Base-by-base conservation (phyloP, 257 asterid genomes). In the Parsonsia alboflavescens region DNA sequence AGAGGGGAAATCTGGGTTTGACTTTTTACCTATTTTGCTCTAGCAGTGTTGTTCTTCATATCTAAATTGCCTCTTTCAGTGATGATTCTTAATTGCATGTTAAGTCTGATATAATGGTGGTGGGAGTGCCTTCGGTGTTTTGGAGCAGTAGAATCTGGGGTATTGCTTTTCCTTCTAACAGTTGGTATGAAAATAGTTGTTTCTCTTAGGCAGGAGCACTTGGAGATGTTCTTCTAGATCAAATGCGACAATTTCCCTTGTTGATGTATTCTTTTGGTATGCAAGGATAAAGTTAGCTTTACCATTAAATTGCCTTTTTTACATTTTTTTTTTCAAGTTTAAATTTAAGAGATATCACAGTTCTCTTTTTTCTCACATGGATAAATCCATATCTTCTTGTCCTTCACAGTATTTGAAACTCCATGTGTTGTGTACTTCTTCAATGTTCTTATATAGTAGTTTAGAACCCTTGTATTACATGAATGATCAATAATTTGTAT, bases 21-120 rank as follows among this genome's bases (percentile, higher is more conserved):
- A 64, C 58, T 41, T 62, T 48, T 70, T 63, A 49, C 39, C 50
- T 71, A 2, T 26, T 2, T 26, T 39, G 57, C 36, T 19, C 10
- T 62, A 16, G 48, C 15, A 2, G 6, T 64, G 5, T 50, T 77
- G 61, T 44, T 2, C 66, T 50, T n/a, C 53, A 26, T 57, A 48
- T 46, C 57, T 75, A 36, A 48, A 24, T 64, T n/a, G n/a, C 45
- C 46, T 81, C 19, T 69, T 77, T 77, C 58, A 42, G 30, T 13
- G 41, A 54, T 65, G 59, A 67, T 36, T 72, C 62, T 78, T 73
- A 80, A 80, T 65, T 84, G 89, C 88, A 81, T 85, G 88, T 73
- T 73, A 48, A 66, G 46, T 70, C 76, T 80, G 62, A 49, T 69
- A 78, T 70, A 39, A 48, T 74, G 66, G 39, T 2, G 28, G 52